Percentiles rank a stretch among this genome's conserved stretches.
These are phyloP conservation scores for Pelagophyceae sp. DNA, from an alignment of 352 stramenopile genomes.

Conservation along the genomic window DNA sequence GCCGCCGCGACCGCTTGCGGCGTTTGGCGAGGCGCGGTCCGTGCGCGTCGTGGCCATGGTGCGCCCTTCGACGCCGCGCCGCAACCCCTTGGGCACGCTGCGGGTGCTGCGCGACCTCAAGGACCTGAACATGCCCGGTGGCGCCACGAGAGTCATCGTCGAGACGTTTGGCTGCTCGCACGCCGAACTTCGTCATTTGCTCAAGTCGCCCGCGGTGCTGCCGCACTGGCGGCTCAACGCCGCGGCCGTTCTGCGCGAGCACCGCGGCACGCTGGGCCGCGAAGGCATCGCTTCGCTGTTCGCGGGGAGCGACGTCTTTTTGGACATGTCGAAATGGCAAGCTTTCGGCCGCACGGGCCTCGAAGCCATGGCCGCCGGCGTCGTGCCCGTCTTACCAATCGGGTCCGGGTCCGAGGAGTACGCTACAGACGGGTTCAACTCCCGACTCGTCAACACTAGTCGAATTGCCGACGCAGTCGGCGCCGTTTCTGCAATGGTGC, in stretches of 20 bases:
- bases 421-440: background rate
- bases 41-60: constrained; percentile 8
- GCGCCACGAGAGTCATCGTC: background rate
- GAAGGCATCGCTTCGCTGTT: background rate
- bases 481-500: background rate
- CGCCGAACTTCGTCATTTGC: background rate
- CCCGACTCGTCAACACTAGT: background rate
- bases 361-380: constrained; percentile 18
- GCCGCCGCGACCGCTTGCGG: background rate
- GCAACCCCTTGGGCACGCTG: background rate
- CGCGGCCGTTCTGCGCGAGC: background rate
- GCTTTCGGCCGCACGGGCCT: constrained; percentile 15
- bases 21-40: background rate
- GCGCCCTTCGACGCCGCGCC: constrained; percentile 8
- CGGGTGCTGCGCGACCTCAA: background rate
- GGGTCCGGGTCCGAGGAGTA: constrained; percentile 15
- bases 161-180: constrained; percentile 1
- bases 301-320: background rate
- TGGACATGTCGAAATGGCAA: constrained; percentile 16
- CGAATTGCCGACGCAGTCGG: background rate
- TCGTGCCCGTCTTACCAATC: background rate
- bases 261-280: constrained; percentile 5
- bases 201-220: background rate
- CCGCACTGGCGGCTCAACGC: background rate
- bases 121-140: background rate